phyloP scores from a whole-genome alignment of 2,329 filamentous ascomycete genomes.

The Nemania abortiva region DNA sequence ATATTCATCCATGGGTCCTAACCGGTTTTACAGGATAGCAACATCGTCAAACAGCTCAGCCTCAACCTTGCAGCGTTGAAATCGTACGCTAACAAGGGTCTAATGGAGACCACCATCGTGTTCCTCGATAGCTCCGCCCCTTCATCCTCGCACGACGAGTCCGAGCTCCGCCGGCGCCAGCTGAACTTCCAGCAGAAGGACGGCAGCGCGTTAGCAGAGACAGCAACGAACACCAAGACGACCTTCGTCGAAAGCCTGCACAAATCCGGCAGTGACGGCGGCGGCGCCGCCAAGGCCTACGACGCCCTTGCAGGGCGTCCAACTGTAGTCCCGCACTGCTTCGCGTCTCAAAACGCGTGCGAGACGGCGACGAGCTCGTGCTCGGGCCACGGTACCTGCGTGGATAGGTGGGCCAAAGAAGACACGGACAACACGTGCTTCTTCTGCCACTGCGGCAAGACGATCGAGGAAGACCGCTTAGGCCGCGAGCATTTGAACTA shows the following conservation, averaged over 20 bases:
- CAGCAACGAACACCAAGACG: constrained; percentile 26
- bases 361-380: constrained; percentile 79
- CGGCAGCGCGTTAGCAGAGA: constrained; percentile 54
- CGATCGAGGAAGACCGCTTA: constrained; percentile 60
- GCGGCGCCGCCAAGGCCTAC: constrained; percentile 37
- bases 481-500: constrained; percentile 65
- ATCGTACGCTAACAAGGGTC: constrained; percentile 60
- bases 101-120: constrained; percentile 69
- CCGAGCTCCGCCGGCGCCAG: constrained; percentile 62
- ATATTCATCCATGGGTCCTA: constrained; percentile 34
- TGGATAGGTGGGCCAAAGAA: constrained; percentile 69
- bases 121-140: constrained; percentile 62
- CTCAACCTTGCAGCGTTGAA: constrained; percentile 60
- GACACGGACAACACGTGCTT: constrained; percentile 71
- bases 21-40: constrained; percentile 53
- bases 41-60: constrained; percentile 59
- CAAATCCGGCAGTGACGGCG: constrained; percentile 5
- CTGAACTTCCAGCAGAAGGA: constrained; percentile 54
- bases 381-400: constrained; percentile 83
- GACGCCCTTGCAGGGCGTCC: constrained; percentile 53
- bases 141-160: constrained; percentile 27
- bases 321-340: constrained; percentile 75
- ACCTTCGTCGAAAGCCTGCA: constrained; percentile 43
- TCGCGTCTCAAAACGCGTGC: constrained; percentile 77
- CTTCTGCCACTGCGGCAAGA: constrained; percentile 78